Conservation (phyloP, 73 alveolate genomes). For the Stentor coeruleus region DNA sequence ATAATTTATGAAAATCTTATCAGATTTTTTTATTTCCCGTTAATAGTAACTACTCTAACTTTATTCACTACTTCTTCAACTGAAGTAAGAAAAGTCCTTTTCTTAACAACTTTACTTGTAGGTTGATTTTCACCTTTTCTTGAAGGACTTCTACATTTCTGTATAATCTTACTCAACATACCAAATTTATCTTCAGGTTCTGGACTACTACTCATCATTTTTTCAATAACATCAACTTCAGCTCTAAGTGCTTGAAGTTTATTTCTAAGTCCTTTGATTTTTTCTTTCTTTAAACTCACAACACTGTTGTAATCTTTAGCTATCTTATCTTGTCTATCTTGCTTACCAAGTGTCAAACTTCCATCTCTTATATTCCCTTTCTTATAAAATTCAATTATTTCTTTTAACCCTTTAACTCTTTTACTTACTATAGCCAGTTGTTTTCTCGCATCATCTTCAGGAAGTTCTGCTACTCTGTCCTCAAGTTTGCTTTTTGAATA, state of each 20-base stretch:
- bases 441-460: neutral
- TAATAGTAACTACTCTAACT: no score
- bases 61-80: neutral
- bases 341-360: neutral
- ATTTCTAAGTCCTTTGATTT: neutral
- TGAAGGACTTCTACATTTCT: neutral
- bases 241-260: neutral
- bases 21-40: no score
- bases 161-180: neutral
- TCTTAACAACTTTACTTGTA: neutral
- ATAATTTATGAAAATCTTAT: no score
- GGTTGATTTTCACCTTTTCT: neutral
- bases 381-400: no score
- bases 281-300: neutral
- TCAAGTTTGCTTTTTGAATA: neutral
- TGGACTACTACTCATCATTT: neutral
- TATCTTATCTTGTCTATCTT: neutral
- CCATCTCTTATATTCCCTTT: neutral
- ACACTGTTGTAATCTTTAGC: neutral
- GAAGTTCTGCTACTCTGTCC: neutral
- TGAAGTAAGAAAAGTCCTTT: neutral
- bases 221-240: neutral
- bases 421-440: neutral
- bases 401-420: neutral
- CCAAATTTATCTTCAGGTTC: neutral